Conservation (phyloP, 2,329 filamentous ascomycete genomes). For the Lachnellula arida region DNA sequence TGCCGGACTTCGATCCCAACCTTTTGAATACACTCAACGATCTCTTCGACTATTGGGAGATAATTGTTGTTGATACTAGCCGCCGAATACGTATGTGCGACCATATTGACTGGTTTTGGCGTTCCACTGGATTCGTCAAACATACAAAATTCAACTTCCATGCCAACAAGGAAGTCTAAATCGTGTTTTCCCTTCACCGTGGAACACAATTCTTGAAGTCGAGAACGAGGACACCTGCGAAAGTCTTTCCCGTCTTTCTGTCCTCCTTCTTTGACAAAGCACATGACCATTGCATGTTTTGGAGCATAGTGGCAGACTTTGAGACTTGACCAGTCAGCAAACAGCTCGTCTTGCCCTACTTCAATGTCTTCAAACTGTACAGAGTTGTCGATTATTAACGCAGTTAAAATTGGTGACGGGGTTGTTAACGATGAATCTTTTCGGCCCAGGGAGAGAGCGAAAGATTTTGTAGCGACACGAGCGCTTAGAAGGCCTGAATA, state of each 20-base stretch:
- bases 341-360: slow-evolving; percentile 61
- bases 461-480: slow-evolving; percentile 60
- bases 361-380: slow-evolving; percentile 46
- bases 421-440: slow-evolving; percentile 38
- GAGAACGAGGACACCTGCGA: slow-evolving; percentile 57
- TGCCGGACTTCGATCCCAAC: slow-evolving; percentile 59
- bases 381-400: slow-evolving; percentile 60
- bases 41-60: slow-evolving; percentile 58
- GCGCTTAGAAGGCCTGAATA: slow-evolving; percentile 62
- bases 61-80: slow-evolving; percentile 61
- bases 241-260: slow-evolving; percentile 38
- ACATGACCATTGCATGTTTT: slow-evolving; percentile 58
- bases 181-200: slow-evolving; percentile 43
- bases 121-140: slow-evolving; percentile 13
- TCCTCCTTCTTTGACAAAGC: slow-evolving; percentile 58
- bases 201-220: slow-evolving; percentile 51
- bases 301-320: slow-evolving; percentile 52
- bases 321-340: slow-evolving; percentile 53
- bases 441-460: slow-evolving; percentile 42
- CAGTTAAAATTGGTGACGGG: slow-evolving; percentile 56
- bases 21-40: slow-evolving; percentile 53
- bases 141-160: neutral
- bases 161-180: slow-evolving; percentile 55
- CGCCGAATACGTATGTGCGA: slow-evolving; percentile 44
- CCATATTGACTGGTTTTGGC: slow-evolving; percentile 32